Conservation (phyloP, 108 stramenopile species). For the Pseudonitzschia multiseries region DNA sequence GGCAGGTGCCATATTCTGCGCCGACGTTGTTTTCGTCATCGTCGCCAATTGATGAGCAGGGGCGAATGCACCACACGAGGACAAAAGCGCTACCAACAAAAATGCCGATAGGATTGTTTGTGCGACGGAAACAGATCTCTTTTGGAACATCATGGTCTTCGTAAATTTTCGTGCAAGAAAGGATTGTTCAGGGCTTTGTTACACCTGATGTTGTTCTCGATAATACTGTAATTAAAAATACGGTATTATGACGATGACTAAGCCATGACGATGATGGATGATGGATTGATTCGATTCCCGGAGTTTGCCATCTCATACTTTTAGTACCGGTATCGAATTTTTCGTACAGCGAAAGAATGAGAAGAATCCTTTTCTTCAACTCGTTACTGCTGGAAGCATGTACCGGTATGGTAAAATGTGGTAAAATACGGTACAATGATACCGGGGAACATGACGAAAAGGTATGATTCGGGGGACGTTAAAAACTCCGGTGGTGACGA, state of each 20-base stretch:
- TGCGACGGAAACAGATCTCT: background rate
- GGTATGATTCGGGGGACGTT: too few relatives aligned
- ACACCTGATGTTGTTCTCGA: too few relatives aligned
- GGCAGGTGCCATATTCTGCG: slow-evolving; percentile 2
- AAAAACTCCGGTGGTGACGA: too few relatives aligned
- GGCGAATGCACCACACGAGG: slow-evolving; percentile 11
- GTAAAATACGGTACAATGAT: too few relatives aligned
- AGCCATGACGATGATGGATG: background rate
- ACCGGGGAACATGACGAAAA: too few relatives aligned
- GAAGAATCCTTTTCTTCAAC: background rate
- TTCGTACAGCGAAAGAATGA: too few relatives aligned
- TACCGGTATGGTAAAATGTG: background rate
- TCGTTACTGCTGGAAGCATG: background rate
- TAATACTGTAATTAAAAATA: background rate
- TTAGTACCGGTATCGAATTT: too few relatives aligned
- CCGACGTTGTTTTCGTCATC: background rate
- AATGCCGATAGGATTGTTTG: background rate
- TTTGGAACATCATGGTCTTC: background rate
- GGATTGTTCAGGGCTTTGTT: too few relatives aligned
- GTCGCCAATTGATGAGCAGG: background rate
- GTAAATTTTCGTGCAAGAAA: too few relatives aligned
- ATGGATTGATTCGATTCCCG: background rate
- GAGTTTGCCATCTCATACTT: too few relatives aligned
- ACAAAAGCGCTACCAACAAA: background rate
- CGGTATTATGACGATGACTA: background rate